Conservation (phyloP, 179 eudicot genomes). For the Patellifolia procumbens region DNA sequence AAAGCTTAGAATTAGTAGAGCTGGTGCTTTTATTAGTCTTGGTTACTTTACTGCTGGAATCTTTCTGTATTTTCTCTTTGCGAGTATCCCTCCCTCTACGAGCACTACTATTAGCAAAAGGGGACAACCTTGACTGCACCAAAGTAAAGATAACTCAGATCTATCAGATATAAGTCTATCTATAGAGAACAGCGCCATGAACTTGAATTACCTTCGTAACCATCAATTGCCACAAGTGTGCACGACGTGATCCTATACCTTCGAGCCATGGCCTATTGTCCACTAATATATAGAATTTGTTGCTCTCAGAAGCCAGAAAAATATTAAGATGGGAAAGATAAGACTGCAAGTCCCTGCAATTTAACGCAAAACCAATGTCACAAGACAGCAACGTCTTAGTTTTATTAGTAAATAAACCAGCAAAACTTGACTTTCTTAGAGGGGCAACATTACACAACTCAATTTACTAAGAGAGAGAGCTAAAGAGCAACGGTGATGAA, state of each 20-base stretch:
- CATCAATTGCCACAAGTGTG: conserved; percentile 97
- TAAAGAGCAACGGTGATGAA: background rate
- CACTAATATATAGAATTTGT: conserved; percentile 77
- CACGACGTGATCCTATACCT: conserved; percentile 73
- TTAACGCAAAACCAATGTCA: conserved; percentile 17
- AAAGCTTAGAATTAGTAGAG: conserved; percentile 37
- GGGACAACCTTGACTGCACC: conserved; percentile 85
- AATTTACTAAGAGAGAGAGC: too few species aligned
- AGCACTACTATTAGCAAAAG: conserved; percentile 82
- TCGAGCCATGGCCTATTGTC: conserved; percentile 95
- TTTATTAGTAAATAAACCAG: background rate
- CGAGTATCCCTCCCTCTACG: conserved; percentile 50
- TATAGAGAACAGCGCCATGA: conserved; percentile 7
- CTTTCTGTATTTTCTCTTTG: conserved; percentile 41
- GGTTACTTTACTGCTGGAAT: conserved; percentile 35
- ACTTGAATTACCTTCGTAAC: conserved; percentile 76
- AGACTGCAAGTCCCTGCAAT: conserved; percentile 88
- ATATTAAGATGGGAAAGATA: conserved; percentile 89
- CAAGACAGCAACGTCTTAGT: background rate
- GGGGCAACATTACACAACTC: background rate
- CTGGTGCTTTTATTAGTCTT: conserved; percentile 28
- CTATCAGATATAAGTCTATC: conserved; percentile 18
- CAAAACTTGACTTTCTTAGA: background rate
- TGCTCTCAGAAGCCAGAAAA: conserved; percentile 72
- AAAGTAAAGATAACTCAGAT: conserved; percentile 13